Evolutionary conservation across 495 filamentous ascomycete genomes (phyloP).

Genomic region (Bombardia bombarda): DNA sequence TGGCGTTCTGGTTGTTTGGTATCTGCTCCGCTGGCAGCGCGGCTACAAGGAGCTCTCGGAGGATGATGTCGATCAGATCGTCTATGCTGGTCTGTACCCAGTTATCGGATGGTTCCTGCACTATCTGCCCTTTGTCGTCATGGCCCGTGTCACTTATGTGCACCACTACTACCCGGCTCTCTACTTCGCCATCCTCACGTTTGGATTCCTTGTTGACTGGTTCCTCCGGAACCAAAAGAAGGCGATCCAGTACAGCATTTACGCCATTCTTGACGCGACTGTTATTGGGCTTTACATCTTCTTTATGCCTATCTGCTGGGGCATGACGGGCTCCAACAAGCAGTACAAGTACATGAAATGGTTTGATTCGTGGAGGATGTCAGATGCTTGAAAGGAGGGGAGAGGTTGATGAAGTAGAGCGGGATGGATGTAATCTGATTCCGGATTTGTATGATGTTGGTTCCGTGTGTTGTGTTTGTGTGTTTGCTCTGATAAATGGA

Average conservation of each 20-base stretch:
- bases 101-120: slow-evolving; percentile 92
- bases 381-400: slow-evolving; percentile 37
- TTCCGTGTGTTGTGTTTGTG: too few species aligned
- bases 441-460: background rate
- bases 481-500: background rate
- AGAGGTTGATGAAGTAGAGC: background rate
- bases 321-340: slow-evolving; percentile 77
- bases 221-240: slow-evolving; percentile 54
- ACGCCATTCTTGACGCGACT: slow-evolving; percentile 59
- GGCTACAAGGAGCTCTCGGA: slow-evolving; percentile 79
- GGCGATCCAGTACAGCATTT: slow-evolving; percentile 53
- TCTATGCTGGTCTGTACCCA: slow-evolving; percentile 88
- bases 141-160: slow-evolving; percentile 97
- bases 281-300: slow-evolving; percentile 75
- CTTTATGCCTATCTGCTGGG: slow-evolving; percentile 94
- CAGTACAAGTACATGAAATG: slow-evolving; percentile 92
- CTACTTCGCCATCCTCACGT: slow-evolving; percentile 87
- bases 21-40: slow-evolving; percentile 91
- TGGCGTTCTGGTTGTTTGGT: slow-evolving; percentile 65
- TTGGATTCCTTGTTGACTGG: slow-evolving; percentile 88
- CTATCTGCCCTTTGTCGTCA: slow-evolving; percentile 90
- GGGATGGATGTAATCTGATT: background rate
- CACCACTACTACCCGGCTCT: slow-evolving; percentile 99
- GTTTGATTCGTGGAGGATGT: slow-evolving; percentile 63
- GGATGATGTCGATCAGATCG: slow-evolving; percentile 80